Evolutionary conservation across 108 stramenopile species (phyloP), one percentile per base, ranked within the genome.

Genomic region (Fistulifera solaris): DNA sequence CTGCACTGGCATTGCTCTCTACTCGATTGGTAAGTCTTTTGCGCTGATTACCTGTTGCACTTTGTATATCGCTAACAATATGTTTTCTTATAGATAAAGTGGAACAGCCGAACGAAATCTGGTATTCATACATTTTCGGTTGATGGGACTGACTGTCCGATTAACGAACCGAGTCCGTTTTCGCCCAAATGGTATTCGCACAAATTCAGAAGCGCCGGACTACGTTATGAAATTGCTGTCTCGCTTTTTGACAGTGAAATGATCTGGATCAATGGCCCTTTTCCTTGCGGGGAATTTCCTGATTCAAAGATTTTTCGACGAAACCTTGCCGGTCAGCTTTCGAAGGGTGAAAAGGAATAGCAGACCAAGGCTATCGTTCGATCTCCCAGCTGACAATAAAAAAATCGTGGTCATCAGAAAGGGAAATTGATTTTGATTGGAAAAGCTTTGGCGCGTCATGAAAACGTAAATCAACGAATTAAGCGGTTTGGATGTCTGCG

Each of bases 231-330:
- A 21, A 18, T 74, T 35, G 63, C 40, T 39, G 31, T 66, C 12
- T 53, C 42, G 21, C 28, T 68, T 19, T 54, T 40, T 1, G 21
- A 56, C 13, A 54, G 46, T 40, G 40, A 57, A 5, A 54, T 74
- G 40, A 50, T 65, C 12, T 75, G 74, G 69, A 63, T 60, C 0
- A 66, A 70, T 57, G 69, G 74, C 8, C 74, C 74, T 41, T 67
- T 58, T 19, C 54, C 58, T 45, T 60, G 57, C 16, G 62, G 65
- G 13, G 8, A 22, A n/a, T n/a, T n/a, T n/a, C n/a, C n/a, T n/a
- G 67, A 74, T 27, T 35, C 55, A 13, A 59, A 19, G 39, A 65
- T 75, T 26, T 70, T 73, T 31, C 26, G 54, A n/a, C 27, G 41
- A 12, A 61, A 63, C 18, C 54, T 68, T 25, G 19, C 2, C 17